phyloP scores from a whole-genome alignment of 768 basidiomycete genomes.

The Tulasnella sp. region DNA sequence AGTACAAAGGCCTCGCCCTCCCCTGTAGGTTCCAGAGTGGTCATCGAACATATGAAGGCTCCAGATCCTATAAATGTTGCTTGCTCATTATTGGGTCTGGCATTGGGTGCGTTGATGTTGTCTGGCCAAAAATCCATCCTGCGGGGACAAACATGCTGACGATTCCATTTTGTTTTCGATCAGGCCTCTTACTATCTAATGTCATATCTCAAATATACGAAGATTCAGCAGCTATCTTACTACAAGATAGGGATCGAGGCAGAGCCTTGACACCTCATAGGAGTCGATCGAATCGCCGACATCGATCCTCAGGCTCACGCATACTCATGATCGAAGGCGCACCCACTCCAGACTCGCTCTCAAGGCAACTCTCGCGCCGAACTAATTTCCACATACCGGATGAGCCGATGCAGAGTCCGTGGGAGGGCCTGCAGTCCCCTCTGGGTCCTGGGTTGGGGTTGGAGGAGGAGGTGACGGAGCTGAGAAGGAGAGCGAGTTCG shows the following conservation, averaged over 20 bases:
- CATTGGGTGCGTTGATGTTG: conserved; percentile 4
- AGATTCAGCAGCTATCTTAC: neutral
- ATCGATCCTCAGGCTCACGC: neutral
- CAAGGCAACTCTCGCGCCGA: neutral
- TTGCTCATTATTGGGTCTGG: conserved; percentile 5
- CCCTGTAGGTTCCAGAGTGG: conserved; percentile 1
- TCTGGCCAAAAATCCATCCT: no score
- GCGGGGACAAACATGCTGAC: neutral
- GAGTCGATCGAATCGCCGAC: neutral
- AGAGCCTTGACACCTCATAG: no score
- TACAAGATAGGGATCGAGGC: no score
- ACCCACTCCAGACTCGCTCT: neutral
- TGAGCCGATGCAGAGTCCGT: conserved; percentile 4
- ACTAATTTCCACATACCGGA: conserved; percentile 8
- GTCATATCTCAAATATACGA: neutral
- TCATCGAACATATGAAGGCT: conserved; percentile 2
- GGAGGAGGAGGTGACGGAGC: conserved; percentile 46
- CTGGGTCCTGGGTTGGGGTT: conserved; percentile 6
- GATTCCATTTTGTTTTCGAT: neutral
- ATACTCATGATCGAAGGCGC: neutral
- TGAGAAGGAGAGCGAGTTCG: conserved; percentile 65
- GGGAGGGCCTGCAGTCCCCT: conserved; percentile 10
- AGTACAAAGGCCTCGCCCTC: neutral
- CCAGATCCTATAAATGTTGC: conserved; percentile 8
- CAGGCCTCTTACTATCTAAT: conserved; percentile 10